Conservation (phyloP, 768 basidiomycete species). For the Auricularia heimuer region DNA sequence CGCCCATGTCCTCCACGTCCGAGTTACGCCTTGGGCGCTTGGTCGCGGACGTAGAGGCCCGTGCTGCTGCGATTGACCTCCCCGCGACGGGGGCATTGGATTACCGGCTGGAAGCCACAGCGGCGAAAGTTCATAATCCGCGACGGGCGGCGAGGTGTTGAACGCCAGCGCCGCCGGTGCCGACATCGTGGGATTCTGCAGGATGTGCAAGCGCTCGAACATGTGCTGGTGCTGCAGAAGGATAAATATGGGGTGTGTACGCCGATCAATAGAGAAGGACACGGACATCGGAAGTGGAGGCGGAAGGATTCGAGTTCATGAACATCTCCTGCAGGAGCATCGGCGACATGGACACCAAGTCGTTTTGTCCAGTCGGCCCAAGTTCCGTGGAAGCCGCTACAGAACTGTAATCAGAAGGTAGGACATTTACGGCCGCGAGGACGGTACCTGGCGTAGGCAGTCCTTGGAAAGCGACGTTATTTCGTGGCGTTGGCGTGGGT, state of each 20-base stretch:
- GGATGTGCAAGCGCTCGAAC: not conserved
- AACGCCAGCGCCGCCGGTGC: slow-evolving; percentile 7
- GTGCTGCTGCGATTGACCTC: slow-evolving; percentile 13
- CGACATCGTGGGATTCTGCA: slow-evolving; percentile 8
- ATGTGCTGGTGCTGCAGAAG: slow-evolving; percentile 5
- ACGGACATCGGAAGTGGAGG: not conserved
- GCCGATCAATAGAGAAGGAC: slow-evolving; percentile 12
- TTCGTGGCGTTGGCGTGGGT: slow-evolving; percentile 20
- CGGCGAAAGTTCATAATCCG: not conserved
- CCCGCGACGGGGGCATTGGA: not conserved
- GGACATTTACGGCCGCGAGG: slow-evolving; percentile 11
- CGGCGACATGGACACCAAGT: slow-evolving; percentile 44
- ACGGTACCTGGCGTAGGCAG: slow-evolving; percentile 60
- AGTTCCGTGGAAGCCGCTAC: slow-evolving; percentile 58
- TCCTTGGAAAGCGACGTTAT: slow-evolving; percentile 31
- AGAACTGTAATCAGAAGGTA: slow-evolving; percentile 3
- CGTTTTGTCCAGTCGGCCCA: slow-evolving; percentile 45
- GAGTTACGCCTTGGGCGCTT: not conserved
- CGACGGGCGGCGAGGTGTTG: not conserved
- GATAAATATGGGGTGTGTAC: slow-evolving; percentile 11
- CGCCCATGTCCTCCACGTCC: not conserved
- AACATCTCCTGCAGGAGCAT: slow-evolving; percentile 36
- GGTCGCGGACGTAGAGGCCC: slow-evolving; percentile 13
- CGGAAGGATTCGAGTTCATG: not conserved
- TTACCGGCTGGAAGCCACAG: not conserved